Conservation (phyloP, 108 stramenopile genomes). For the Seminavis robusta region DNA sequence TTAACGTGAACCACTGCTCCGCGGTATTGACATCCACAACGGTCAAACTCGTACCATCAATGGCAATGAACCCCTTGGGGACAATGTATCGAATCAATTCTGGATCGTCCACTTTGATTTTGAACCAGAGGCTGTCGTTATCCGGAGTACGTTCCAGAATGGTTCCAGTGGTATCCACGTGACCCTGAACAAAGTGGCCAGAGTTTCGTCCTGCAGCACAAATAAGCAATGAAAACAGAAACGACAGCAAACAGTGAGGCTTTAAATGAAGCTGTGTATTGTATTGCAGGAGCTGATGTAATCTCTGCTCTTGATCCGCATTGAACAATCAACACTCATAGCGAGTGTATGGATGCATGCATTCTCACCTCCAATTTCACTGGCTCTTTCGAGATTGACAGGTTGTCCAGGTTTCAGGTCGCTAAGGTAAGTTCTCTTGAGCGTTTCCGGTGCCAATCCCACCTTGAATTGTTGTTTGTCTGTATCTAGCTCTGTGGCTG, state of each 20-base stretch:
- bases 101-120: conserved; percentile 53
- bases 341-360: too few relatives aligned
- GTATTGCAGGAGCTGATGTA: too few relatives aligned
- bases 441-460: conserved; percentile 92
- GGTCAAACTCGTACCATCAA: conserved; percentile 96
- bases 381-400: conserved; percentile 93
- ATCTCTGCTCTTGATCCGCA: too few relatives aligned
- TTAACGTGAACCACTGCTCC: conserved; percentile 92
- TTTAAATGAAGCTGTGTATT: too few relatives aligned
- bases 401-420: conserved; percentile 43
- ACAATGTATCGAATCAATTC: conserved; percentile 90
- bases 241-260: too few relatives aligned
- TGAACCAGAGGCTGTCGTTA: conserved; percentile 88
- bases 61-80: conserved; percentile 96
- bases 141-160: conserved; percentile 80
- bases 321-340: too few relatives aligned
- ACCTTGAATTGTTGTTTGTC: conserved; percentile 71
- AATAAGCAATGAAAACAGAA: too few relatives aligned
- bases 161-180: conserved; percentile 91
- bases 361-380: conserved; percentile 89
- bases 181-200: conserved; percentile 98
- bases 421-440: conserved; percentile 84
- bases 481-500: conserved; percentile 75
- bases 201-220: too few relatives aligned
- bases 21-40: conserved; percentile 71